These are phyloP conservation scores for Mrakia frigida DNA, from an alignment of 768 basidiomycete genomes.

Conservation along the genomic window DNA sequence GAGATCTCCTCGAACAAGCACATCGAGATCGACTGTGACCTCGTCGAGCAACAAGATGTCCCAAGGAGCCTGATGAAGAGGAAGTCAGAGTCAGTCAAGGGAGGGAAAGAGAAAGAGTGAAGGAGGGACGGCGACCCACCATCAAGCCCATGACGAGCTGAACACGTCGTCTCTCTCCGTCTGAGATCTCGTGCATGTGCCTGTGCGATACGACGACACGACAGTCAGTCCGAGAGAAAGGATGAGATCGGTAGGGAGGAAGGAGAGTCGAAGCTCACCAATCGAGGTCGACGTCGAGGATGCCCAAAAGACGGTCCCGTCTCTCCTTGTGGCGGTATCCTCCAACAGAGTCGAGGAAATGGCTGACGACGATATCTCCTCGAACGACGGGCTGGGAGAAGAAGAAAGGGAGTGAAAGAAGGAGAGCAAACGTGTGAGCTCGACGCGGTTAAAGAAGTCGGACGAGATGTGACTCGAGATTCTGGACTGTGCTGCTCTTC, in stretches of 20 bases:
- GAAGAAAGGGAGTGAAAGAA: constrained; percentile 11
- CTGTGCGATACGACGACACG: constrained; percentile 38
- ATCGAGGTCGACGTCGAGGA: constrained; percentile 89
- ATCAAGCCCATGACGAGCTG: constrained; percentile 96
- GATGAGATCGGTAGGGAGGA: not conserved
- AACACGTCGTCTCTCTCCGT: constrained; percentile 87
- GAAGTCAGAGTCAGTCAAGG: not conserved
- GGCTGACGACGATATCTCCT: constrained; percentile 82
- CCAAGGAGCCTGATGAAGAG: constrained; percentile 55
- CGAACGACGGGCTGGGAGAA: constrained; percentile 86
- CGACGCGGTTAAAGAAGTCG: not conserved
- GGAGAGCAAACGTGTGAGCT: not conserved
- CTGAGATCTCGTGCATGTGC: constrained; percentile 93
- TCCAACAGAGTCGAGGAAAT: constrained; percentile 94
- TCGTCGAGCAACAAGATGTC: constrained; percentile 60
- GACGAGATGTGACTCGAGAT: not conserved
- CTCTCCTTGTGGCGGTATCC: constrained; percentile 89
- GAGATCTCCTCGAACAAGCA: constrained; percentile 86
- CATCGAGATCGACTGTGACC: constrained; percentile 97
- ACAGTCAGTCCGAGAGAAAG: not conserved
- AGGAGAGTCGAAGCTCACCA: constrained; percentile 46
- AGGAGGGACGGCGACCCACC: constrained; percentile 42
- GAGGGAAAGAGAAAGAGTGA: not conserved
- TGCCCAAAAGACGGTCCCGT: constrained; percentile 76
- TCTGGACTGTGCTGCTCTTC: no score